phyloP scores from a whole-genome alignment of 495 filamentous ascomycete species.

The Trichoderma virens region DNA sequence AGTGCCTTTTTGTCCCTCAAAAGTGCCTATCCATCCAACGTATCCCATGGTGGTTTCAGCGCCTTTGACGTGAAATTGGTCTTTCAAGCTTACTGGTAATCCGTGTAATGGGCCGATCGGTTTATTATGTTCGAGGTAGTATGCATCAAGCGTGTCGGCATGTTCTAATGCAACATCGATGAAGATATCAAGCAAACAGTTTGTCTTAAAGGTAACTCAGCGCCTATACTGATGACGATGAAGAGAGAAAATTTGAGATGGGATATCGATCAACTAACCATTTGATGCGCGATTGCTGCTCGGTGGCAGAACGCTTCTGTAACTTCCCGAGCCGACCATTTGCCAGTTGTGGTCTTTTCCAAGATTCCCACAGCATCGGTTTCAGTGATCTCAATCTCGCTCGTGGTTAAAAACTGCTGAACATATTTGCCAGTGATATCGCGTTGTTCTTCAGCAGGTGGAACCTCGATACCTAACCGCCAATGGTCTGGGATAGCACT shows the following conservation, averaged over 20 bases:
- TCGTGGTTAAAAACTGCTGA: neutral
- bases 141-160: slow-evolving; percentile 52
- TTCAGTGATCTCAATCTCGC: neutral
- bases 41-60: slow-evolving; percentile 60
- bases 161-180: slow-evolving; percentile 52
- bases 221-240: neutral
- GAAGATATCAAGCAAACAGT: slow-evolving; percentile 21
- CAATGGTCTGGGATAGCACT: no score
- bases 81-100: slow-evolving; percentile 48
- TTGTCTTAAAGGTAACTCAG: neutral
- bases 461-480: no score
- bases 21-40: slow-evolving; percentile 15
- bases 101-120: slow-evolving; percentile 65
- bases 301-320: neutral
- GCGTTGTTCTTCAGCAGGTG: neutral
- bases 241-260: neutral
- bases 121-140: slow-evolving; percentile 53
- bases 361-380: neutral
- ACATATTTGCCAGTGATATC: neutral
- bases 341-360: neutral
- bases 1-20: neutral
- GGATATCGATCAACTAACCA: no score
- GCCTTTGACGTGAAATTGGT: slow-evolving; percentile 61
- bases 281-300: neutral
- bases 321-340: neutral